phyloP scores from a whole-genome alignment of 805 yeast species.

The Candida schatavii region DNA sequence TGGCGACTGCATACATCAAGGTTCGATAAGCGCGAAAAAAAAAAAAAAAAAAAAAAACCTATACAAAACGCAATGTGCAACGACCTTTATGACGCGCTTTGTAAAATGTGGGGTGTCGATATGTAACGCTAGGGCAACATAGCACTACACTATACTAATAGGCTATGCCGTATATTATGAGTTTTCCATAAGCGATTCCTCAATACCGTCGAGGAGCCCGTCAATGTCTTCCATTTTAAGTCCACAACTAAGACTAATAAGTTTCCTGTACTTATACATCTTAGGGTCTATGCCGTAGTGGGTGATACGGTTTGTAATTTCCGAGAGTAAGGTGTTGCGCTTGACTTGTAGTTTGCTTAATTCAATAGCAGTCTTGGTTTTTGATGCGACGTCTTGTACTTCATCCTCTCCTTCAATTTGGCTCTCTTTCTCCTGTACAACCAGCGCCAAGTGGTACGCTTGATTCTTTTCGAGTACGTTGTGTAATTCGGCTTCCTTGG shows the following conservation, averaged over 20 bases:
- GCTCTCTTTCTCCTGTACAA: constrained; percentile 36
- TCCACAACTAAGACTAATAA: constrained; percentile 76
- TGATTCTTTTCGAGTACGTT: constrained; percentile 38
- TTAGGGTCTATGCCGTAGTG: constrained; percentile 47
- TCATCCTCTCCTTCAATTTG: constrained; percentile 53
- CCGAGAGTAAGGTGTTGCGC: constrained; percentile 41
- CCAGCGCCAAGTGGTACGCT: constrained; percentile 42
- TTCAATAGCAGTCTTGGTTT: constrained; percentile 18
- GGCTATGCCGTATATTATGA: too few species aligned
- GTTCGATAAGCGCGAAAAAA: too few species aligned
- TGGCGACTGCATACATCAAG: too few species aligned
- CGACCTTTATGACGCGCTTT: too few species aligned
- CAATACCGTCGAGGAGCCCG: constrained; percentile 79
- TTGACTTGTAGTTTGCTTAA: constrained; percentile 53
- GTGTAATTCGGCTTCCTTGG: constrained; percentile 21
- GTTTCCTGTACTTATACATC: constrained; percentile 72
- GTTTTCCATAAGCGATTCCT: constrained; percentile 28
- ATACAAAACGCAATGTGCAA: too few species aligned
- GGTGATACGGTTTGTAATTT: constrained; percentile 47
- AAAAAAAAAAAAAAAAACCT: too few species aligned
- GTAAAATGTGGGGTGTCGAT: too few species aligned
- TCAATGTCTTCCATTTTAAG: constrained; percentile 76
- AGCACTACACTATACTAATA: too few species aligned
- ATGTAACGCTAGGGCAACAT: too few species aligned
- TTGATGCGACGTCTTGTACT: constrained; percentile 15